These are phyloP conservation scores for Suhomyces taliae DNA, from an alignment of 1,139 yeast species.

Conservation along the genomic window DNA sequence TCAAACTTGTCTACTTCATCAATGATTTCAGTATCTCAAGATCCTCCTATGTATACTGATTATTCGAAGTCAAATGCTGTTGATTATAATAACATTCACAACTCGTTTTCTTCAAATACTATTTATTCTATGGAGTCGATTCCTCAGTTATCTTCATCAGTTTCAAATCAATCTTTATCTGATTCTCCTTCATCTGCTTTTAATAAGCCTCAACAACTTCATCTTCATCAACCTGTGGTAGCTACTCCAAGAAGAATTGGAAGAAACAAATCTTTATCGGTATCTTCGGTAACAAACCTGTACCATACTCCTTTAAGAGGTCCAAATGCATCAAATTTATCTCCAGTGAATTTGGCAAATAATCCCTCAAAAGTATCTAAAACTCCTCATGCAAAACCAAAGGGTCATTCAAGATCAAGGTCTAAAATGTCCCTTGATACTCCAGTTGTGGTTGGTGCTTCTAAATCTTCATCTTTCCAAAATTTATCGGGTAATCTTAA, in stretches of 20 bases:
- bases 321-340: constrained; percentile 13
- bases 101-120: constrained; percentile 40
- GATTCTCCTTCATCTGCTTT: constrained; percentile 30
- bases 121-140: constrained; percentile 45
- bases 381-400: constrained; percentile 31
- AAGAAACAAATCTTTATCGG: constrained; percentile 34
- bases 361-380: constrained; percentile 28
- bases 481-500: constrained; percentile 27
- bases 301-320: constrained; percentile 34
- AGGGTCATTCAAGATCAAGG: constrained; percentile 43
- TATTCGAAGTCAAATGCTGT: neutral
- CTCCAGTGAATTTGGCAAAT: constrained; percentile 27
- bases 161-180: constrained; percentile 36
- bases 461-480: constrained; percentile 17
- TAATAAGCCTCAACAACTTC: constrained; percentile 13
- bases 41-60: constrained; percentile 11
- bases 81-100: constrained; percentile 10
- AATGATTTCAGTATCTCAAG: constrained; percentile 20
- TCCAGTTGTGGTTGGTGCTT: constrained; percentile 8
- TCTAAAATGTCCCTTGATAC: constrained; percentile 40
- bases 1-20: constrained; percentile 22
- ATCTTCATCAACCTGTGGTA: constrained; percentile 12
- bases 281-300: constrained; percentile 23
- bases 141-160: constrained; percentile 38
- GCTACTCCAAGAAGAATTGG: constrained; percentile 33